Evolutionary conservation across 1,284 basidiomycete genomes (phyloP).

Genomic region (Rhodotorula sp.): DNA sequence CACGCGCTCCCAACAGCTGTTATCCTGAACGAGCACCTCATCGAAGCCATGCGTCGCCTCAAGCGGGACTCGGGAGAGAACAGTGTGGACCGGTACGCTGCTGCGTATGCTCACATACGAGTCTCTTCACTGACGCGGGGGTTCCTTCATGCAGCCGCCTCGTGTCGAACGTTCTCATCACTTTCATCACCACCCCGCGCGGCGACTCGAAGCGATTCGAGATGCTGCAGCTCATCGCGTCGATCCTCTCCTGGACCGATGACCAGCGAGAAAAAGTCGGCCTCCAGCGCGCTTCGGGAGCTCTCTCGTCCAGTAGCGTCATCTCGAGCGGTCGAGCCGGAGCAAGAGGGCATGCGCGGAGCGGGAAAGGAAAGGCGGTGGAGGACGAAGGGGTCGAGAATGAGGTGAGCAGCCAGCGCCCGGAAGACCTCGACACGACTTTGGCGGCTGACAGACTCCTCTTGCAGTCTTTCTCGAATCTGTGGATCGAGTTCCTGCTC

Average conservation of each 20-base stretch:
- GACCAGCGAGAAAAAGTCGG: slow-evolving; percentile 87
- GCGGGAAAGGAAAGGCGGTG: slow-evolving; percentile 50
- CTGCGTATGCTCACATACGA: background rate
- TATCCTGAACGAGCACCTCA: slow-evolving; percentile 95
- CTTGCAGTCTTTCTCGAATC: slow-evolving; percentile 88
- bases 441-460: no score
- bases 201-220: slow-evolving; percentile 94
- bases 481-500: slow-evolving; percentile 93
- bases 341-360: slow-evolving; percentile 38
- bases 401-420: slow-evolving; percentile 51
- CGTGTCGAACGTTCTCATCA: slow-evolving; percentile 91
- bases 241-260: slow-evolving; percentile 87
- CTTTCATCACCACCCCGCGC: slow-evolving; percentile 84
- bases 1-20: slow-evolving; percentile 60
- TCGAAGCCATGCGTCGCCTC: slow-evolving; percentile 90
- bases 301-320: slow-evolving; percentile 39
- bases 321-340: slow-evolving; percentile 31
- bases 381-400: slow-evolving; percentile 62
- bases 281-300: slow-evolving; percentile 60
- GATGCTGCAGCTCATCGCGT: slow-evolving; percentile 84
- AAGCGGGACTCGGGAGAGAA: slow-evolving; percentile 78
- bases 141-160: slow-evolving; percentile 60
- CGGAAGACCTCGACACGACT: background rate
- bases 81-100: slow-evolving; percentile 70
- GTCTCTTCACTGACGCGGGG: background rate